Base-by-base conservation (phyloP, 1,139 yeast genomes). In the Geotrichum fermentans region DNA sequence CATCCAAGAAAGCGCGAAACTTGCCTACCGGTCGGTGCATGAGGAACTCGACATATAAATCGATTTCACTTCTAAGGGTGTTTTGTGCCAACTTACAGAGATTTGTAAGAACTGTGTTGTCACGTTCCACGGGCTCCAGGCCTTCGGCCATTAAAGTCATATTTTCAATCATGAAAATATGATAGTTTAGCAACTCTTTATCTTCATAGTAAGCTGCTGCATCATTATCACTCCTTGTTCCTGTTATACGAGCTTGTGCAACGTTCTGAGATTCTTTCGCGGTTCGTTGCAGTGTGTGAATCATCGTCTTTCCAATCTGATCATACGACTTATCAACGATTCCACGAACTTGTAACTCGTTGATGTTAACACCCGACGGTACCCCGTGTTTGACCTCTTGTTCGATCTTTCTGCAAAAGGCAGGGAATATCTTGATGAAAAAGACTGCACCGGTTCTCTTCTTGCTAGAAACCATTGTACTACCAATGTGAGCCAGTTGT, bases 1-100 rank as follows among this genome's bases (percentile, higher is more conserved):
- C 87, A 41, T 75, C 75, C 4, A 88, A 77, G 62, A 85, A 83
- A 28, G 80, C 81, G 32, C 77, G 70, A 50, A 85, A 66, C 61
- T 80, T 83, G 4, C 88, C 94, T 62, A 86, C 67, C 22, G 80
- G 75, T 50, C 75, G 75, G 56, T 74, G 74, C 56, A 83, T 69
- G 8, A 82, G 72, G 46, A 68, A 70, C 28, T 65, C 68, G 46
- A 83, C 78, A 48, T 82, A 80, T 3, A 64, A 55, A 4, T 70
- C 72, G 43, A 79, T 67, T 55, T 77, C 75, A 1, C 58, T 58
- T 47, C 72, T 73, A 67, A 80, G 74, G 1, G 67, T 59, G 6
- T 64, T 59, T 49, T 64, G 65, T 2, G 74, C 67, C 8, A 56
- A 54, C 13, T 56, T 69, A 44, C 69, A 66, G 22, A 62, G 35